These are phyloP conservation scores for Penicillium sp. DNA, from an alignment of 2,329 filamentous ascomycete species.

Conservation along the genomic window DNA sequence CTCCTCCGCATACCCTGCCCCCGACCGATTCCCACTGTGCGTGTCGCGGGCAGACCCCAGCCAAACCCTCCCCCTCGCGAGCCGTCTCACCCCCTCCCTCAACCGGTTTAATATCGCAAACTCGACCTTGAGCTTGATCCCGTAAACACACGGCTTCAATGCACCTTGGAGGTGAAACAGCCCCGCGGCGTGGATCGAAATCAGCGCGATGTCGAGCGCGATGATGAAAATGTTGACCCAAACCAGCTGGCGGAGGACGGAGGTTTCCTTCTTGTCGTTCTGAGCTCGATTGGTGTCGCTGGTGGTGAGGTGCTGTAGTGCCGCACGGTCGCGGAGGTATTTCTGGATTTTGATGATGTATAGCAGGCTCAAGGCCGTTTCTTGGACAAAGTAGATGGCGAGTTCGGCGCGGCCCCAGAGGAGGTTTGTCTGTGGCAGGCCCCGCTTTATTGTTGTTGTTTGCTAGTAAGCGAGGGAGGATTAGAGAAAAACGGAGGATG, in stretches of 20 bases:
- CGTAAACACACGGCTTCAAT: conserved; percentile 5
- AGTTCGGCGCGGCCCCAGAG: not conserved
- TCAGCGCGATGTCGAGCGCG: not conserved
- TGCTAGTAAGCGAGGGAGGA: not conserved
- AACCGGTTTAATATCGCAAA: conserved; percentile 1
- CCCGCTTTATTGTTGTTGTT: not conserved
- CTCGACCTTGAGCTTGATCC: conserved; percentile 4
- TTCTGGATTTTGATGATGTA: not conserved
- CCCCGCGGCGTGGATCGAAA: not conserved
- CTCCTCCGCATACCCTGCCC: too few relatives aligned
- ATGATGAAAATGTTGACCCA: not conserved
- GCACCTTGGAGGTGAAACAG: not conserved
- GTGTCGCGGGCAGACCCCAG: too few relatives aligned
- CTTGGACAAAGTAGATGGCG: not conserved
- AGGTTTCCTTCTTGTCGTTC: too few relatives aligned
- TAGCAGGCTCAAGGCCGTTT: not conserved
- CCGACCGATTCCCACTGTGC: too few relatives aligned
- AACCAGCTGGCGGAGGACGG: not conserved
- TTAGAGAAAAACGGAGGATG: not conserved
- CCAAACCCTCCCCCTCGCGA: too few relatives aligned
- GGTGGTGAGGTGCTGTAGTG: not conserved
- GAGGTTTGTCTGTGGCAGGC: not conserved
- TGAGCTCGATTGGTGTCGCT: too few relatives aligned
- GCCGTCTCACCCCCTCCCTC: not conserved
- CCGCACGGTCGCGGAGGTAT: not conserved